Evolutionary conservation across 2,329 filamentous ascomycete species (phyloP).

Genomic region (Sporothrix humicola): DNA sequence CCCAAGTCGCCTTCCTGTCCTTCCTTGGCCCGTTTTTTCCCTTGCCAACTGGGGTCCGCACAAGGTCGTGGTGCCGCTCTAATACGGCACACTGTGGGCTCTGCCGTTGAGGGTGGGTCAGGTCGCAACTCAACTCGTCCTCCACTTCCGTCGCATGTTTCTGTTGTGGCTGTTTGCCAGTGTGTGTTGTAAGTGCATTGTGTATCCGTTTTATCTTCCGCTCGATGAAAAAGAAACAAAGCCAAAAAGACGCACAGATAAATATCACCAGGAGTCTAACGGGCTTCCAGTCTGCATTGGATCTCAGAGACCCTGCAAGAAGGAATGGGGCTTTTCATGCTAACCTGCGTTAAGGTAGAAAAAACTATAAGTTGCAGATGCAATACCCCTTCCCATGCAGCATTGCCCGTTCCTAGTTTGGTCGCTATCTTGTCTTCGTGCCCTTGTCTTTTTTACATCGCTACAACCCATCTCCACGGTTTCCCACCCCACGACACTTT

Average conservation of each 20-base stretch:
- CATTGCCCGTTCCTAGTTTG: constrained; percentile 20
- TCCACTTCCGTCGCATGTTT: constrained; percentile 28
- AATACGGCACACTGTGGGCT: constrained; percentile 19
- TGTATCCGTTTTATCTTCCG: not conserved
- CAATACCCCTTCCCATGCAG: constrained; percentile 7
- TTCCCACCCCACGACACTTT: constrained; percentile 8
- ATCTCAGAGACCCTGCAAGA: not conserved
- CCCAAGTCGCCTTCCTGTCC: constrained; percentile 33
- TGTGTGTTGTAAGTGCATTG: constrained; percentile 24
- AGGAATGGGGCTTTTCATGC: not conserved
- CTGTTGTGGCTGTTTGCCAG: not conserved
- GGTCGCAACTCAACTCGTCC: constrained; percentile 30
- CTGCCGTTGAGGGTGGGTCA: constrained; percentile 28
- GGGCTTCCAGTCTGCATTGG: not conserved
- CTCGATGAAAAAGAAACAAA: not conserved
- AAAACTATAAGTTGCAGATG: constrained; percentile 27
- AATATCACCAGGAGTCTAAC: not conserved
- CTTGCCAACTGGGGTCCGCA: constrained; percentile 25
- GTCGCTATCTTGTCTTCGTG: constrained; percentile 5
- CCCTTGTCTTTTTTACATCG: constrained; percentile 8
- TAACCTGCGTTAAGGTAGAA: not conserved
- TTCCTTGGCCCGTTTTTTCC: constrained; percentile 21
- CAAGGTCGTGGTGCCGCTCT: constrained; percentile 15
- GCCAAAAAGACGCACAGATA: not conserved
- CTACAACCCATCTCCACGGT: constrained; percentile 10